Conservation (phyloP, 192 early-diverging fungal genomes). For the Funneliformis geosporum region DNA sequence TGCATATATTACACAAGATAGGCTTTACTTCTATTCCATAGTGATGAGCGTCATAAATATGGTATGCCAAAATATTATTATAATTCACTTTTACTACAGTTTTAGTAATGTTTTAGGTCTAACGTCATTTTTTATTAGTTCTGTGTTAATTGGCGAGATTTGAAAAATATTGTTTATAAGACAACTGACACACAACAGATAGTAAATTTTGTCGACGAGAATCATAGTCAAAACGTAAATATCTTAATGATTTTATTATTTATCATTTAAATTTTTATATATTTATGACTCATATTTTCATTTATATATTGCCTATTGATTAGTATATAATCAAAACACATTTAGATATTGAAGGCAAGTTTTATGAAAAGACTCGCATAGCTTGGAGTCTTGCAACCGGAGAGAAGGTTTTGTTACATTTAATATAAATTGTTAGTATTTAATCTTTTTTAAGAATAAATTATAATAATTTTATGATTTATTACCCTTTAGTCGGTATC, state of each 20-base stretch:
- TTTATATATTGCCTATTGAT: background rate
- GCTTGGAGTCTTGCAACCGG: background rate
- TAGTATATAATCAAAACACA: conserved; percentile 13
- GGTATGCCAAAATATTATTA: conserved; percentile 37
- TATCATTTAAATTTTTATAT: background rate
- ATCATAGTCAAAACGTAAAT: background rate
- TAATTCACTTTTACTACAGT: background rate
- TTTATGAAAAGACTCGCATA: background rate
- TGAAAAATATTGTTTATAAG: conserved; percentile 37
- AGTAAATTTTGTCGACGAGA: background rate
- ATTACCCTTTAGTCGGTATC: background rate
- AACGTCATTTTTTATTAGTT: conserved; percentile 34
- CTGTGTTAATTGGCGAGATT: conserved; percentile 43
- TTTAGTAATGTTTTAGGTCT: background rate
- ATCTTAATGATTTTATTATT: background rate
- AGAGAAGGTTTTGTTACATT: conserved; percentile 7
- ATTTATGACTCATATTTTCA: background rate
- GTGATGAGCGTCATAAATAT: conserved; percentile 64
- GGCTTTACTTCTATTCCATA: conserved; percentile 64
- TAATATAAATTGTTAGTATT: background rate
- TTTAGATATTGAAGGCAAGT: background rate
- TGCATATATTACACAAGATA: conserved; percentile 60
- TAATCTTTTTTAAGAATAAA: background rate
- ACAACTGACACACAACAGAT: background rate
- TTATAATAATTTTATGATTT: background rate